Conservation (phyloP, 2,329 filamentous ascomycete genomes). For the Penicillium italicum region DNA sequence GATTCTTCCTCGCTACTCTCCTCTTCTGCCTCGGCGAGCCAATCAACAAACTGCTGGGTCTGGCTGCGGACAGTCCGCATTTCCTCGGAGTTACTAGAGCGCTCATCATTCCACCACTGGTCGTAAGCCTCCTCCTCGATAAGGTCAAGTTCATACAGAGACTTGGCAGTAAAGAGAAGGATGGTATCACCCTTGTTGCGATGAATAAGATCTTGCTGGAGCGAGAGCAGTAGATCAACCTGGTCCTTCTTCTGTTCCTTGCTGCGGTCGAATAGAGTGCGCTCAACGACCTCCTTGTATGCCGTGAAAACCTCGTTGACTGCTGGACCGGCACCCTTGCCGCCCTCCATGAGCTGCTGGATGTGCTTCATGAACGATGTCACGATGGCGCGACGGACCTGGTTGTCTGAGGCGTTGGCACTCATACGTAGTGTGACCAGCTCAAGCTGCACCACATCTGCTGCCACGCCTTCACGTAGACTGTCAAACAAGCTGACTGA, state of each 20-base stretch:
- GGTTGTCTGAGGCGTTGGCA: conserved; percentile 82
- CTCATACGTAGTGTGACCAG: conserved; percentile 90
- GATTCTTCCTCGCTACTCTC: conserved; percentile 61
- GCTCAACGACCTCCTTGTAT: conserved; percentile 60
- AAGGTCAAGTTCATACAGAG: conserved; percentile 78
- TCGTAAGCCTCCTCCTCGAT: conserved; percentile 85
- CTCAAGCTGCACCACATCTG: conserved; percentile 87
- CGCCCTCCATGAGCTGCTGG: conserved; percentile 61
- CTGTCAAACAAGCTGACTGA: conserved; percentile 83
- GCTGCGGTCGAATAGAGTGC: conserved; percentile 57
- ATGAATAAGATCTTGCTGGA: conserved; percentile 75
- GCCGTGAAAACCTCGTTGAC: conserved; percentile 61
- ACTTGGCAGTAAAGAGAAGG: conserved; percentile 74
- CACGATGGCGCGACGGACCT: conserved; percentile 82
- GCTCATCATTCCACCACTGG: conserved; percentile 79
- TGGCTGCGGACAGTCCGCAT: conserved; percentile 69
- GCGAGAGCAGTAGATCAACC: conserved; percentile 74
- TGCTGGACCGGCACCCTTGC: conserved; percentile 61
- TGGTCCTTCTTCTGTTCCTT: conserved; percentile 62
- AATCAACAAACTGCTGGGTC: conserved; percentile 76
- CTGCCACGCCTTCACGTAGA: conserved; percentile 65
- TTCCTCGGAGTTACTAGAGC: conserved; percentile 63
- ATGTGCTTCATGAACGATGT: conserved; percentile 80
- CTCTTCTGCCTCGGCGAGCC: conserved; percentile 73
- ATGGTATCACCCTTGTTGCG: conserved; percentile 63